Conservation (phyloP, 164 flowering plant genomes). For the Dillenia suffruticosa region DNA sequence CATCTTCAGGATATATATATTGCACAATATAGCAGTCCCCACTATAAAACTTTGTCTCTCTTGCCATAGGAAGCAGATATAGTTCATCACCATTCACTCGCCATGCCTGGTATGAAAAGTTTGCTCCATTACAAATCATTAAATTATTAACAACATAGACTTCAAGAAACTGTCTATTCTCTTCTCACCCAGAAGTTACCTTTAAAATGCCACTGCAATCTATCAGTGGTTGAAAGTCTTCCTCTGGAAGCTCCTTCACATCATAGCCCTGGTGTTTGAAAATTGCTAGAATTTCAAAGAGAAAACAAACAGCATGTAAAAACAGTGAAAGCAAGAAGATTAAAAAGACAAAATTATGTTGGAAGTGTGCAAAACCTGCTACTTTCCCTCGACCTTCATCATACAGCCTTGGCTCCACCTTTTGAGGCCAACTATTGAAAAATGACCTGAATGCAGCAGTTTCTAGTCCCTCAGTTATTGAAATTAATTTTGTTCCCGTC, state of each 20-base stretch:
- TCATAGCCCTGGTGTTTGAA: slow-evolving; percentile 69
- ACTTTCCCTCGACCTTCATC: slow-evolving; percentile 82
- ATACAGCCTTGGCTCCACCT: slow-evolving; percentile 32
- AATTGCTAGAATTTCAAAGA: slow-evolving; percentile 36
- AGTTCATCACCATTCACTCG: slow-evolving; percentile 42
- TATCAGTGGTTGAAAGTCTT: slow-evolving; percentile 29
- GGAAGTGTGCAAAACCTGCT: slow-evolving; percentile 50
- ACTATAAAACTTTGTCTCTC: slow-evolving; percentile 45
- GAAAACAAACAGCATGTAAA: too few relatives aligned
- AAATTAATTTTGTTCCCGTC: slow-evolving; percentile 30
- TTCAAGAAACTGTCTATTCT: not conserved
- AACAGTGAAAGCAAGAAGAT: too few relatives aligned
- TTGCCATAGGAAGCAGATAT: slow-evolving; percentile 30
- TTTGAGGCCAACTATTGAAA: slow-evolving; percentile 60
- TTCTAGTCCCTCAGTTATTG: slow-evolving; percentile 65
- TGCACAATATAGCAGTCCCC: slow-evolving; percentile 77
- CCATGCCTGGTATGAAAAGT: slow-evolving; percentile 55
- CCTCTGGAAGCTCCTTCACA: slow-evolving; percentile 68
- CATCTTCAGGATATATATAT: slow-evolving; percentile 47
- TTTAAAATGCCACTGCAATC: slow-evolving; percentile 48
- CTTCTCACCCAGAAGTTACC: slow-evolving; percentile 23
- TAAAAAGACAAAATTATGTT: not conserved
- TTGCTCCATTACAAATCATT: slow-evolving; percentile 1
- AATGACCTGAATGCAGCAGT: slow-evolving; percentile 44
- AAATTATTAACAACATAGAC: slow-evolving; percentile 4